Evolutionary conservation across 345 rosid species (phyloP), one percentile per base, ranked within the genome.

Genomic region (Pugionium dolabratum): DNA sequence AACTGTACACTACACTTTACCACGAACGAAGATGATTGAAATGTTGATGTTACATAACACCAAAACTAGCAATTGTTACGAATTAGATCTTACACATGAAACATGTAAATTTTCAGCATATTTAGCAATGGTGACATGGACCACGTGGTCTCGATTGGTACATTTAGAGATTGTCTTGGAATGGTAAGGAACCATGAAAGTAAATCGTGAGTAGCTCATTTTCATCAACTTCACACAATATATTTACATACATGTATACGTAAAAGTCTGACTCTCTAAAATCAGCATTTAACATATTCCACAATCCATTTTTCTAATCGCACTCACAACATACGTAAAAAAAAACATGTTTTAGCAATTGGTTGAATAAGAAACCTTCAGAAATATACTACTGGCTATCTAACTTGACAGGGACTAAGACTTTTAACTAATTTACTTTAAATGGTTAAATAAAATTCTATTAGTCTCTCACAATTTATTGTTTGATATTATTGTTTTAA

Each of bases 101-200:
- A 55, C 71, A 46, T 55, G 63, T 55, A 55, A 46, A 55, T 45
- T 36, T 66, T 55, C 39, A 46, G 47, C 55, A 35, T 66, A 46
- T 34, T 44, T 45, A 66, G 71, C 47, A 55, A 54, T 44, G 1
- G 30, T 51, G 69, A 54, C 45, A 55, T 55, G 46, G 47, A 55
- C 71, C 62, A 54, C 44, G 70, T 66, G 61, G 49, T 7, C 29
- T 53, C 11, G 29, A 65, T 65, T 52, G 18, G 44, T 65, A 54
- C 46, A 66, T 44, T 9, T 54, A 46, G 37, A 45, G 26, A 35
- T n/a, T n/a, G n/a, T n/a, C n/a, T n/a, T n/a, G n/a, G n/a, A n/a
- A n/a, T n/a, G 53, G 53, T 32, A 54, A 65, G 25, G 61, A 34
- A 42, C 10, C 45, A 43, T 45, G 35, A 54, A 43, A 61, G 59